Percentiles rank a stretch among this genome's conserved stretches.
Evolutionary conservation across 2,329 filamentous ascomycete species (phyloP).

Genomic region (Sporothrix pallida): DNA sequence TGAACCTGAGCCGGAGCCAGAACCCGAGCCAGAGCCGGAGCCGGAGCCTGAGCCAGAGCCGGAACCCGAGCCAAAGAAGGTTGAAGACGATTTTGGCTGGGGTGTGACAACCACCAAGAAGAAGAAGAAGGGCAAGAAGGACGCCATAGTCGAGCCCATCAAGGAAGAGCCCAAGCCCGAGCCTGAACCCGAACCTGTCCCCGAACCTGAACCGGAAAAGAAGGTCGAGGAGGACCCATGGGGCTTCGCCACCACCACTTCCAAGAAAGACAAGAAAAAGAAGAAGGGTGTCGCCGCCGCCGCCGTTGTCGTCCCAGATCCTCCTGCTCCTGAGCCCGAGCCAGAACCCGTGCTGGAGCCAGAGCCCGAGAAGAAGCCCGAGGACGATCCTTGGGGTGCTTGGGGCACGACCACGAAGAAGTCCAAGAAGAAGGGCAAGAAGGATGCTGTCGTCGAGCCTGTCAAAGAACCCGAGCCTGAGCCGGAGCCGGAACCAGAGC

Average conservation of each 20-base stretch:
- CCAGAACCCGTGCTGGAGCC: conserved; percentile 26
- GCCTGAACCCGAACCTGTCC: conserved; percentile 11
- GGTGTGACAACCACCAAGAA: conserved; percentile 38
- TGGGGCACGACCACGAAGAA: conserved; percentile 46
- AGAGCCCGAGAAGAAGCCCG: conserved; percentile 26
- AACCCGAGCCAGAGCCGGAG: conserved; percentile 28
- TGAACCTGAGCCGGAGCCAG: conserved; percentile 27
- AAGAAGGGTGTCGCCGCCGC: conserved; percentile 27
- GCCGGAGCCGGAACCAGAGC: conserved; percentile 30
- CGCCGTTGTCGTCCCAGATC: background rate
- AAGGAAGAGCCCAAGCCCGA: conserved; percentile 13
- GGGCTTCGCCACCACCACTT: conserved; percentile 24
- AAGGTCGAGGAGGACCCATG: conserved; percentile 25
- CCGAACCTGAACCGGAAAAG: conserved; percentile 18
- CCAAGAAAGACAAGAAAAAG: conserved; percentile 42
- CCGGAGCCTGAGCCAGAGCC: conserved; percentile 29
- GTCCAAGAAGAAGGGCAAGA: conserved; percentile 46
- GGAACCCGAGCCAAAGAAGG: conserved; percentile 29
- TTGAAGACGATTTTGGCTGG: conserved; percentile 39
- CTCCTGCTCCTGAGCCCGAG: conserved; percentile 17
- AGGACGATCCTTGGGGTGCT: conserved; percentile 33
- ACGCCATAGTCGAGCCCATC: conserved; percentile 1
- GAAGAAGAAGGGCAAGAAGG: conserved; percentile 39
- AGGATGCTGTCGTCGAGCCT: conserved; percentile 28
- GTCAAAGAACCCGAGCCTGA: conserved; percentile 33